Base-by-base conservation (phyloP, 257 asterid genomes). In the Jacaranda copaia region DNA sequence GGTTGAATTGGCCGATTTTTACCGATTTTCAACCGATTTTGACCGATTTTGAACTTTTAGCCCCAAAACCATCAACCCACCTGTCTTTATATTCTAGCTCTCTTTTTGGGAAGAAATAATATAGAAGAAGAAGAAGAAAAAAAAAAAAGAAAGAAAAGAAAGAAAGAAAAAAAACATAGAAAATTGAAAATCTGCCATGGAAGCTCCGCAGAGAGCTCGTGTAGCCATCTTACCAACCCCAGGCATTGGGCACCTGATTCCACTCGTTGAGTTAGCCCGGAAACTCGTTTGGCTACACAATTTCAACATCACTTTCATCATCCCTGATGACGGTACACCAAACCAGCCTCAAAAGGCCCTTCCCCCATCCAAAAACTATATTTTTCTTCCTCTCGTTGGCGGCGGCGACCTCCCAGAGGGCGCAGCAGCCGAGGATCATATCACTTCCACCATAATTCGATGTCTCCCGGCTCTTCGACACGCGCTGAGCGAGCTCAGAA, bases 181-280 rank as follows among this genome's bases (percentile, higher is more conserved):
- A 12, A 48, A 13, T 2, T 12, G 15, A 48, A 53, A 6, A 6
- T 35, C n/a, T 16, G 16, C 25, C 55, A 75, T 75, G 73, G 66
- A 75, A 52, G 46, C 73, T n/a, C 49, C 38, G 52, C 45, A 51
- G 7, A 32, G n/a, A 35, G 3, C 61, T 3, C 25, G 15, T 8
- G 69, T 91, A 20, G 88, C 82, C 55, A 72, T 91, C 3, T 18
- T 91, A n/a, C 86, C 93, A 4, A 52, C 90, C 3, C 93, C 93
- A 1, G 93, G 94, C n/a, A 86, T 88, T 85, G 97, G 97, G 1
- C 94, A 91, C 66, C 82, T 89, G n/a, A 86, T 89, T 64, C 92
- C 95, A 7, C 71, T 86, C 2, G 60, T 65, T 8, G 90, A 89
- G 70, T 77, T 91, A 3, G 81, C 97, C n/a, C 85, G 84, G 42